These are phyloP conservation scores for Fagopyrum tataricum DNA, from an alignment of 148 eudicot genomes.

Conservation along the genomic window DNA sequence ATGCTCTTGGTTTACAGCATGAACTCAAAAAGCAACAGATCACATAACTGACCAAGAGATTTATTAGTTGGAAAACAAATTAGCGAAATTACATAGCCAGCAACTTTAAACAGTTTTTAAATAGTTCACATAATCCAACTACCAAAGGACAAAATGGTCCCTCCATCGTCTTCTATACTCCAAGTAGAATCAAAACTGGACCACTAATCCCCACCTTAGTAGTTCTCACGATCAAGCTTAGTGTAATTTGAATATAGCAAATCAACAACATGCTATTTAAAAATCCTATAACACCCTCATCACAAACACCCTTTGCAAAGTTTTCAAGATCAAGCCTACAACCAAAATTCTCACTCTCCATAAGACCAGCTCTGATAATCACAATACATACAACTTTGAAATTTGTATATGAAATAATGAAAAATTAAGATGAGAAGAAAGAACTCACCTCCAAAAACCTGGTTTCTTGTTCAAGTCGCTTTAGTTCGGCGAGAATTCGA, in stretches of 20 bases:
- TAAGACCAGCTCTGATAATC: not conserved
- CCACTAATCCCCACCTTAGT: not conserved
- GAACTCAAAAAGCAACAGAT: not conserved
- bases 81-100: conserved; percentile 1
- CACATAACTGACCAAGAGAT: not conserved
- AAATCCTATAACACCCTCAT: not conserved
- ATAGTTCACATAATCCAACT: not conserved
- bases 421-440: not conserved
- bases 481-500: conserved; percentile 72
- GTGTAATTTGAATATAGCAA: not conserved
- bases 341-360: not conserved
- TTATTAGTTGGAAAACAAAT: not conserved
- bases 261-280: not conserved
- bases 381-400: not conserved
- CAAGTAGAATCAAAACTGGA: not conserved
- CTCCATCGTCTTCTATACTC: not conserved
- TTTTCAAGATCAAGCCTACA: not conserved
- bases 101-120: not conserved
- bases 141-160: conserved; percentile 10
- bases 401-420: not conserved
- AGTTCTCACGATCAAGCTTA: not conserved
- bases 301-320: not conserved
- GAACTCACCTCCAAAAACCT: conserved; percentile 50
- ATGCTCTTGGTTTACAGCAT: not conserved
- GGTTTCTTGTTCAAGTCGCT: conserved; percentile 76